phyloP scores from a whole-genome alignment of 1,284 basidiomycete species.

The Clitocybe nebularis region DNA sequence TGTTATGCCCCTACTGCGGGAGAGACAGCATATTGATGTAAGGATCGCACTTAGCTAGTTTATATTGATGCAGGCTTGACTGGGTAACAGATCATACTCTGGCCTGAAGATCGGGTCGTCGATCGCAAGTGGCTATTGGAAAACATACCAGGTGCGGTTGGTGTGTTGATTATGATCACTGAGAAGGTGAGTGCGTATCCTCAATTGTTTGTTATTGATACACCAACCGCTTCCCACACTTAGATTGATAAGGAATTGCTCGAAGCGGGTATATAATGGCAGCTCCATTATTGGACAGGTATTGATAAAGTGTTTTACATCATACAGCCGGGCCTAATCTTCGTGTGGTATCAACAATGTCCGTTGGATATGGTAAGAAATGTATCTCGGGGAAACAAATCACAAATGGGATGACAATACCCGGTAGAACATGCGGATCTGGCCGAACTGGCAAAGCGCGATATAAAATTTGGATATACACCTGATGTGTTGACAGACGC shows the following conservation, averaged over 20 bases:
- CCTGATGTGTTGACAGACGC: conserved; percentile 88
- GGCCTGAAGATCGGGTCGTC: conserved; percentile 65
- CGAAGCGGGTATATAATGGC: conserved; percentile 50
- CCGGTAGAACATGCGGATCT: conserved; percentile 78
- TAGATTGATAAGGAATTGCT: conserved; percentile 75
- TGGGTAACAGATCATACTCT: conserved; percentile 54
- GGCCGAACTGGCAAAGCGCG: conserved; percentile 54
- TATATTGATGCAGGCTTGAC: background rate
- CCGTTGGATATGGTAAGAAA: conserved; percentile 77
- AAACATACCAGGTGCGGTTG: conserved; percentile 63
- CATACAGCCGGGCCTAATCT: conserved; percentile 66
- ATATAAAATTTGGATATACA: conserved; percentile 84
- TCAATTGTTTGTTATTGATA: background rate
- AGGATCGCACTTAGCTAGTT: conserved; percentile 11
- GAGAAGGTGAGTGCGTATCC: conserved; percentile 53
- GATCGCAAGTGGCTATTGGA: conserved; percentile 77
- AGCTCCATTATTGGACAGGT: background rate
- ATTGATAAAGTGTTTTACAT: conserved; percentile 2
- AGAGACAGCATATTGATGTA: conserved; percentile 55
- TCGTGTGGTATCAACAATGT: conserved; percentile 85
- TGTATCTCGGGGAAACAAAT: background rate
- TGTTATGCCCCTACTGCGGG: conserved; percentile 60
- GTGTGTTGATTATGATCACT: conserved; percentile 64
- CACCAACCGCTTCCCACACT: background rate
- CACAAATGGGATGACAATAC: background rate